phyloP scores from a whole-genome alignment of 1,284 basidiomycete species.

The Cerioporus squamosus region DNA sequence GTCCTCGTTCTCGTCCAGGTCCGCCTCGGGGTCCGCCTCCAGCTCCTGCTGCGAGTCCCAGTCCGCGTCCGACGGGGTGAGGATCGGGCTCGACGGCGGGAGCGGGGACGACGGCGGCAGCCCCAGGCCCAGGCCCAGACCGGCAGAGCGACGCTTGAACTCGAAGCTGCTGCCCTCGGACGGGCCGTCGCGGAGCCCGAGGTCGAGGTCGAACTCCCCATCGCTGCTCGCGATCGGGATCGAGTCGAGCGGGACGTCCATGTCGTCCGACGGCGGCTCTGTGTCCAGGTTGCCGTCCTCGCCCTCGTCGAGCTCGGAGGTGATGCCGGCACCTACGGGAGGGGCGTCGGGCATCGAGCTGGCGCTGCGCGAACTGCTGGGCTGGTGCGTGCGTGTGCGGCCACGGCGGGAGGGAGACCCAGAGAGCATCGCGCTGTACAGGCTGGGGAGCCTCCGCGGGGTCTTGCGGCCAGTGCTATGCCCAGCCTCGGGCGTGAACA shows the following conservation, averaged over 20 bases:
- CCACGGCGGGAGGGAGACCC: constrained; percentile 9
- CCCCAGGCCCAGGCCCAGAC: constrained; percentile 25
- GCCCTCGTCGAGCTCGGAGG: constrained; percentile 6
- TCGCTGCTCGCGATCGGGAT: constrained; percentile 52
- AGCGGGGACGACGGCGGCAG: constrained; percentile 65
- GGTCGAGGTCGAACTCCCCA: constrained; percentile 29
- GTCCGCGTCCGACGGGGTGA: constrained; percentile 40
- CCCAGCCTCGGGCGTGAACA: constrained; percentile 35
- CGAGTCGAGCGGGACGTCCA: constrained; percentile 44
- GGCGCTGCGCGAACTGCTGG: constrained; percentile 18
- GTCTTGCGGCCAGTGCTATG: constrained; percentile 14
- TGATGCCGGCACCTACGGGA: neutral
- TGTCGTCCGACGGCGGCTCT: constrained; percentile 26
- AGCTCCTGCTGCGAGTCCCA: constrained; percentile 14
- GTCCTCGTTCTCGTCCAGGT: neutral
- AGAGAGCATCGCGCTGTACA: constrained; percentile 20
- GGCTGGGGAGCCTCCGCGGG: constrained; percentile 22
- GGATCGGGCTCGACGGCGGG: constrained; percentile 57
- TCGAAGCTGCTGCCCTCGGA: constrained; percentile 34
- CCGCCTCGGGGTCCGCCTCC: neutral
- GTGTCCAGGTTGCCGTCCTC: constrained; percentile 7
- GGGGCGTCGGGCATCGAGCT: constrained; percentile 20
- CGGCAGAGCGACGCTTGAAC: constrained; percentile 38
- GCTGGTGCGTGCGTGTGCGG: constrained; percentile 9
- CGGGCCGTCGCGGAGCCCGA: constrained; percentile 8